Conservation (phyloP, 345 rosid genomes). For the Heritiera fomes region DNA sequence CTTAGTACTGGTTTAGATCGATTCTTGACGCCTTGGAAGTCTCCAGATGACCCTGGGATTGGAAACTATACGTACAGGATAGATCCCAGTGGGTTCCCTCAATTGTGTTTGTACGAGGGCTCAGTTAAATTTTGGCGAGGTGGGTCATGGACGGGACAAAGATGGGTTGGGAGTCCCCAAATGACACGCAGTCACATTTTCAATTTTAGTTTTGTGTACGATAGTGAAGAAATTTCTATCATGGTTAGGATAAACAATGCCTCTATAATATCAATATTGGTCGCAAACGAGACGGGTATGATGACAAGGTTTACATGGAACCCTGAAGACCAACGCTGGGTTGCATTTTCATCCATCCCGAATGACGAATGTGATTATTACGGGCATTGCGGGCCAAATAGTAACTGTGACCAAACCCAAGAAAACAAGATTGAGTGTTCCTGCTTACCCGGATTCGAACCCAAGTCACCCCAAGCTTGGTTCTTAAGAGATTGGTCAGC, state of each 20-base stretch:
- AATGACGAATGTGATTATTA: constrained; percentile 63
- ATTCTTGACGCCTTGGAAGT: background rate
- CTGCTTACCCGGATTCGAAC: constrained; percentile 68
- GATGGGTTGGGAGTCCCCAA: constrained; percentile 67
- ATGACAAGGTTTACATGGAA: constrained; percentile 41
- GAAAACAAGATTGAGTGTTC: constrained; percentile 39
- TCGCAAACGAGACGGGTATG: background rate
- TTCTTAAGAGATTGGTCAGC: constrained; percentile 45
- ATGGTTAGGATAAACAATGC: background rate
- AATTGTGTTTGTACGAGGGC: constrained; percentile 33
- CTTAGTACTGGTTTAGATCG: background rate
- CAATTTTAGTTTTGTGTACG: constrained; percentile 24
- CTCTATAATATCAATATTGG: background rate
- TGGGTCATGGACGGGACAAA: constrained; percentile 60
- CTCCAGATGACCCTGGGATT: background rate
- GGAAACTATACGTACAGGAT: background rate
- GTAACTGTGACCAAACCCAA: constrained; percentile 39
- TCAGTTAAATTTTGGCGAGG: constrained; percentile 37
- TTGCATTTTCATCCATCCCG: constrained; percentile 40
- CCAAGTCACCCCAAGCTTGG: constrained; percentile 48
- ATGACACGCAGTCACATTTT: constrained; percentile 40
- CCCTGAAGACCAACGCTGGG: constrained; percentile 43
- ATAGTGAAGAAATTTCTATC: constrained; percentile 32
- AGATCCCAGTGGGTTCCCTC: background rate
- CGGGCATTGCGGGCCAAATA: constrained; percentile 29